Evolutionary conservation across 1,284 basidiomycete species (phyloP), one percentile per base, ranked within the genome.

Genomic region (Spongiforma sp.): DNA sequence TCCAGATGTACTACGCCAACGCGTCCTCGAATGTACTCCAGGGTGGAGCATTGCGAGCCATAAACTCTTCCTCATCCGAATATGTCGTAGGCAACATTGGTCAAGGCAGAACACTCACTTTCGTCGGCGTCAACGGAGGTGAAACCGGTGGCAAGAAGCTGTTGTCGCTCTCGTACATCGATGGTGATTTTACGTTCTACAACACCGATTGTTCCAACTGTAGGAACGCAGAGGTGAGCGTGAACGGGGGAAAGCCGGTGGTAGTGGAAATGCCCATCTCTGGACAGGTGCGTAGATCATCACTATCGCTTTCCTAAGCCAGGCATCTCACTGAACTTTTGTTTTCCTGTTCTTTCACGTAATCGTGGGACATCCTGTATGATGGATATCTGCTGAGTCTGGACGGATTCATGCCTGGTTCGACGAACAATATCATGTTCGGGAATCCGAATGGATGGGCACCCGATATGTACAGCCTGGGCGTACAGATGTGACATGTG

Each of bases 281-380:
- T 1, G 66, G 66, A 55, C 66, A 68, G 60, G 67, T 68, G 37
- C 24, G 66, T 56, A 39, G 66, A 55, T 62, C n/a, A n/a, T n/a
- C n/a, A n/a, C n/a, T n/a, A n/a, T n/a, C n/a, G n/a, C n/a, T n/a
- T n/a, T n/a, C n/a, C n/a, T n/a, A n/a, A n/a, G n/a, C n/a, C n/a
- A n/a, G n/a, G n/a, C n/a, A n/a, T n/a, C n/a, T n/a, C n/a, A n/a
- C n/a, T n/a, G n/a, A n/a, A n/a, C n/a, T n/a, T n/a, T n/a, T n/a
- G n/a, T n/a, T n/a, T n/a, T n/a, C n/a, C n/a, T n/a, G n/a, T 12
- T 24, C 5, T 17, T 34, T 2, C 12, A 34, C 41, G 19, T 32
- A 66, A 66, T 41, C 17, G 39, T 68, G 63, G 67, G 39, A 65
- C 60, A 46, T 15, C 37, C 15, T 68, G 19, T 61, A 43, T 4